phyloP scores from a whole-genome alignment of 2,329 filamentous ascomycete species.

The Xylariaceae sp. region DNA sequence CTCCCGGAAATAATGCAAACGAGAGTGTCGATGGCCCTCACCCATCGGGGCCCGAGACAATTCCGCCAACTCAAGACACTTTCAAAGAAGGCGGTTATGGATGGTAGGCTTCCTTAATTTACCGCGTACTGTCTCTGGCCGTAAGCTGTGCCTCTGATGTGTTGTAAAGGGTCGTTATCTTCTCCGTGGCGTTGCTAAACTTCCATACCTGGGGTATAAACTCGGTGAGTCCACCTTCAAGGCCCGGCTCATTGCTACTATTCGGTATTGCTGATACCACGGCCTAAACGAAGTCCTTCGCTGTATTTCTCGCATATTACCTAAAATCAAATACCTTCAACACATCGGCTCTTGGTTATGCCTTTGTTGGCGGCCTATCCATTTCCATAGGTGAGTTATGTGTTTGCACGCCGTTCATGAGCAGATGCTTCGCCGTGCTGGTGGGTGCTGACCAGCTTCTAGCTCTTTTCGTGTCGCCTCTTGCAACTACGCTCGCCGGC shows the following conservation, averaged over 20 bases:
- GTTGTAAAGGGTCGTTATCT: slow-evolving; percentile 41
- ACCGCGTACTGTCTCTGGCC: not conserved
- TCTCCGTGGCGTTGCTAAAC: slow-evolving; percentile 50
- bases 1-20: slow-evolving; percentile 4
- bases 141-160: not conserved
- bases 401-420: not conserved
- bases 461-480: slow-evolving; percentile 60
- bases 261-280: slow-evolving; percentile 11
- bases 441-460: slow-evolving; percentile 19
- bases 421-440: not conserved
- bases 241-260: not conserved
- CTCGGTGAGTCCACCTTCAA: slow-evolving; percentile 33
- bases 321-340: slow-evolving; percentile 53
- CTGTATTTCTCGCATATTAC: slow-evolving; percentile 51
- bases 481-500: slow-evolving; percentile 47
- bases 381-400: slow-evolving; percentile 41
- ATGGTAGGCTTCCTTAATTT: slow-evolving; percentile 36
- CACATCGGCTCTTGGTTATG: slow-evolving; percentile 59
- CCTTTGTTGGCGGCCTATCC: slow-evolving; percentile 68
- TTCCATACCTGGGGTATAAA: slow-evolving; percentile 72
- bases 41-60: not conserved
- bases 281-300: slow-evolving; percentile 37
- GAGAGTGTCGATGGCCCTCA: slow-evolving; percentile 5
- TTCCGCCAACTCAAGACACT: slow-evolving; percentile 41
- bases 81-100: slow-evolving; percentile 52